Evolutionary conservation across 495 filamentous ascomycete genomes (phyloP).

Genomic region (Lichina pygmaea): DNA sequence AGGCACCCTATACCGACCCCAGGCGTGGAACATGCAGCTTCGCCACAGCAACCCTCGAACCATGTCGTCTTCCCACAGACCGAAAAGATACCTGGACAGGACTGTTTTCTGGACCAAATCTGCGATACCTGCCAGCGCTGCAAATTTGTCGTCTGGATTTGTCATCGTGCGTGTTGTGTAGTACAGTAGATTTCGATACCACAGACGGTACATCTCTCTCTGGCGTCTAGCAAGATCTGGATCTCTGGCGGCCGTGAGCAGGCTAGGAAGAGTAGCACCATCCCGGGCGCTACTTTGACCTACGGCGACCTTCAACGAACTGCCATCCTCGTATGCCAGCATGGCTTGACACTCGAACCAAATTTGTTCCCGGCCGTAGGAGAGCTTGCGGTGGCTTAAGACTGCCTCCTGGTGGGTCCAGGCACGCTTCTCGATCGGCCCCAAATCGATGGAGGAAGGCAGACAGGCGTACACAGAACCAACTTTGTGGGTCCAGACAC

Average conservation of each 20-base stretch:
- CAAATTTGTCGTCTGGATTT: slow-evolving; percentile 1
- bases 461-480: background rate
- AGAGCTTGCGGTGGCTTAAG: background rate
- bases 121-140: background rate
- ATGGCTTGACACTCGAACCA: background rate
- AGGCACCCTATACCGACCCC: background rate
- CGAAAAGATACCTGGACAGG: background rate
- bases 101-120: slow-evolving; percentile 1
- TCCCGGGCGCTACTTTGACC: no score
- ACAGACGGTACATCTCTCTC: no score
- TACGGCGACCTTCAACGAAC: no score
- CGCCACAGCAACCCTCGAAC: background rate
- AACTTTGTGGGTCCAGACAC: background rate
- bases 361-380: background rate
- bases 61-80: background rate
- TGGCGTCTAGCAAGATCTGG: no score
- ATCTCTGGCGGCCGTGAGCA: no score
- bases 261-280: no score
- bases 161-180: background rate
- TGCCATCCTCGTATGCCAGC: background rate
- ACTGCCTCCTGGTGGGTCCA: background rate
- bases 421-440: background rate
- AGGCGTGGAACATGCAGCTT: no score
- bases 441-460: background rate
- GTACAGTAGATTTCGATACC: no score